Evolutionary conservation across 805 yeast genomes (phyloP), one percentile per base, ranked within the genome.

Genomic region (Metschnikowia baotianmanensis): DNA sequence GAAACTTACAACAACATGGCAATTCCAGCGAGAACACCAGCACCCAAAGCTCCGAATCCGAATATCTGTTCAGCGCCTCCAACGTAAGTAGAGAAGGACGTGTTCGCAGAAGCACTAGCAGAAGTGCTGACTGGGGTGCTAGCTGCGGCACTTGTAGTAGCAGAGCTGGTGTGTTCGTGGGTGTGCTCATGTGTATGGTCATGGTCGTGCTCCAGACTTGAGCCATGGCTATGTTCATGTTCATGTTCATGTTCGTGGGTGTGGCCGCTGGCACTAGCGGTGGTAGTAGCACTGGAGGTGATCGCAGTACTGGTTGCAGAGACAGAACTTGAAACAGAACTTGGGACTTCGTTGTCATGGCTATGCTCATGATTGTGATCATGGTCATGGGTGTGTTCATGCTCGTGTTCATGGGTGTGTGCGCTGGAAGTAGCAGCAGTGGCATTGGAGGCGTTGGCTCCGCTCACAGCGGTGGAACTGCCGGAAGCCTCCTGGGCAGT

Each of bases 401-500:
- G 27, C 12, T 26, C 21, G 8, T 29, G 32, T 11, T 29, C 32
- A 13, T 29, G 32, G 13, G 22, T n/a, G n/a, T n/a, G n/a, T n/a
- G n/a, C n/a, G n/a, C n/a, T n/a, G n/a, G n/a, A n/a, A n/a, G n/a
- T n/a, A n/a, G n/a, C n/a, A n/a, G n/a, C n/a, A n/a, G n/a, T n/a
- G n/a, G n/a, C n/a, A n/a, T n/a, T n/a, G n/a, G n/a, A n/a, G n/a
- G n/a, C n/a, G n/a, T n/a, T n/a, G n/a, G n/a, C n/a, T n/a, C n/a
- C n/a, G n/a, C n/a, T n/a, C n/a, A n/a, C n/a, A n/a, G n/a, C n/a
- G n/a, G n/a, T n/a, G n/a, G n/a, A n/a, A n/a, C n/a, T n/a, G n/a
- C n/a, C n/a, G n/a, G n/a, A n/a, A n/a, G n/a, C 32, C n/a, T 30
- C 37, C 18, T 34, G 27, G 18, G 37, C 37, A n/a, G 31, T 11